phyloP scores from a whole-genome alignment of 2,329 filamentous ascomycete species.

The Colletotrichum horii region DNA sequence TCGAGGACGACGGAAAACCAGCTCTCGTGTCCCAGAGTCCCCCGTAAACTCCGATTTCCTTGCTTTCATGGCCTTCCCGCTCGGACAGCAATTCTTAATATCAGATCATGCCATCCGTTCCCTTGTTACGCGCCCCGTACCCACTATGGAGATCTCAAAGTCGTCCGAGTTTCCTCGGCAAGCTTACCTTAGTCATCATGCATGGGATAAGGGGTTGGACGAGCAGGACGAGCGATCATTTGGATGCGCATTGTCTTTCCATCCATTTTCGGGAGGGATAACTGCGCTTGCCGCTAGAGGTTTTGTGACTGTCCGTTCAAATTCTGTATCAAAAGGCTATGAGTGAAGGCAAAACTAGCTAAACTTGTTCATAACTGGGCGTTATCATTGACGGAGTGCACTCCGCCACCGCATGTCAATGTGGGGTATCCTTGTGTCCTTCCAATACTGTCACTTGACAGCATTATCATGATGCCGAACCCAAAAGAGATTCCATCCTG shows the following conservation, averaged over 20 bases:
- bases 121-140: not conserved
- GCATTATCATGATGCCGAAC: not conserved
- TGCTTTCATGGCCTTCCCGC: not conserved
- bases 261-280: not conserved
- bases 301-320: not conserved
- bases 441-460: not conserved
- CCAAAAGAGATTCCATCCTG: not conserved
- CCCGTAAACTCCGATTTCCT: not conserved
- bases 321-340: not conserved
- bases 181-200: constrained; percentile 7
- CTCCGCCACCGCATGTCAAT: not conserved
- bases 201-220: not conserved
- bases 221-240: not conserved
- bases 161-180: constrained; percentile 3
- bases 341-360: not conserved
- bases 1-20: not conserved
- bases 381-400: not conserved
- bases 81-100: not conserved
- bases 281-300: not conserved
- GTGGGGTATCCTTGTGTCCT: not conserved
- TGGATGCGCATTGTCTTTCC: not conserved
- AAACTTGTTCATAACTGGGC: not conserved
- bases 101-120: constrained; percentile 8
- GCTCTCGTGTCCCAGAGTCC: not conserved
- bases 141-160: not conserved